Conservation (phyloP, 768 basidiomycete species). For the Macrocybe gigantea region DNA sequence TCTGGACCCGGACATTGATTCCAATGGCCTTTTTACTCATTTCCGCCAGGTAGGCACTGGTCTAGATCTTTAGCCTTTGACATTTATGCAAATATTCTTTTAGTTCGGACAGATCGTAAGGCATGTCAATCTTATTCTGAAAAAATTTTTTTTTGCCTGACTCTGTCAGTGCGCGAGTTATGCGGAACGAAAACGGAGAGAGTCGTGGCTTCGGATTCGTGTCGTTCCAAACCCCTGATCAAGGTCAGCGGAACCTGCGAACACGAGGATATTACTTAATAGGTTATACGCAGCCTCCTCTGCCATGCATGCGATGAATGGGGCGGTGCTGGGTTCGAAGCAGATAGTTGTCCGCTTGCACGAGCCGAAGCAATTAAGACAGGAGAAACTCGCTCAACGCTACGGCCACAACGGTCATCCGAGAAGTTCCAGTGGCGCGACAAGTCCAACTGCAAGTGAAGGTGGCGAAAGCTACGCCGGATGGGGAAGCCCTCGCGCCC, state of each 20-base stretch:
- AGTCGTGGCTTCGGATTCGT: conserved; percentile 92
- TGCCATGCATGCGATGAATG: conserved; percentile 82
- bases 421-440: conserved; percentile 75
- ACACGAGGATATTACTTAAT: neutral
- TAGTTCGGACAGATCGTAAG: conserved; percentile 90
- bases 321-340: conserved; percentile 61
- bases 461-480: conserved; percentile 70
- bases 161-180: conserved; percentile 73
- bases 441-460: conserved; percentile 79
- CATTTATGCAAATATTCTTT: conserved; percentile 11
- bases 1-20: conserved; percentile 79
- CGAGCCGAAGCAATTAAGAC: conserved; percentile 87
- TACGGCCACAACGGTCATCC: conserved; percentile 80
- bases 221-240: conserved; percentile 76
- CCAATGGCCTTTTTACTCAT: conserved; percentile 75
- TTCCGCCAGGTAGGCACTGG: conserved; percentile 62
- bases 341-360: conserved; percentile 83
- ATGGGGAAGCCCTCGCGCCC: conserved; percentile 64
- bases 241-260: conserved; percentile 41
- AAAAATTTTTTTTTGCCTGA: neutral
- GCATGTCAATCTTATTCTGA: conserved; percentile 27
- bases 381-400: conserved; percentile 83
- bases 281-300: conserved; percentile 44
- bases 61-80: conserved; percentile 1
- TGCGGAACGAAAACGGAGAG: conserved; percentile 79